A percentile compares a stretch with the other conserved stretches of the same genome.
Conservation (phyloP, 257 asterid genomes). For the Rhazya stricta region DNA sequence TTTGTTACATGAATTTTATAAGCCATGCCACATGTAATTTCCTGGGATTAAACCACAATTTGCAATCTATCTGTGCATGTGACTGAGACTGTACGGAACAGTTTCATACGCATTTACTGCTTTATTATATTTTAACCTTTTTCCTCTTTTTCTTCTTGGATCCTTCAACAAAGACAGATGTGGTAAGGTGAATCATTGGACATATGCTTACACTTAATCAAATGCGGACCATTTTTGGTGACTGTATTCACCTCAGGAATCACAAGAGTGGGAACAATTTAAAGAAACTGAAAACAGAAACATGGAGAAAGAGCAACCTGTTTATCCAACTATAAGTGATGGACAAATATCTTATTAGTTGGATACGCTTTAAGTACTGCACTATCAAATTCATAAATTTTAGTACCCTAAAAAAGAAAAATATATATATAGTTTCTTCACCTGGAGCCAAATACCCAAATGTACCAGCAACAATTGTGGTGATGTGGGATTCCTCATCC, state of each 20-base stretch:
- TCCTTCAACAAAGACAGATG: not conserved
- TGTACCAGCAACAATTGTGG: slow-evolving; percentile 96
- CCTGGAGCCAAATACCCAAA: slow-evolving; percentile 98
- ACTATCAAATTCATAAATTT: not conserved
- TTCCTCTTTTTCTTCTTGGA: not conserved
- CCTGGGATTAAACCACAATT: not conserved
- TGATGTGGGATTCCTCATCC: slow-evolving; percentile 95
- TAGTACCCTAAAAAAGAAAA: not conserved
- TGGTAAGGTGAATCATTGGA: not conserved
- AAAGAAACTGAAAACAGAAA: not conserved
- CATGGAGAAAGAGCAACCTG: not conserved
- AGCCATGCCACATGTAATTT: not conserved
- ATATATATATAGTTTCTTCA: slow-evolving; percentile 23
- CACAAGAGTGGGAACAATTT: not conserved
- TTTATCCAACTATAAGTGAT: not conserved
- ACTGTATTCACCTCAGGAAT: not conserved
- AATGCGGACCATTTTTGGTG: not conserved
- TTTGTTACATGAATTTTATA: not conserved
- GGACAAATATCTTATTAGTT: not conserved
- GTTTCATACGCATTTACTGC: not conserved
- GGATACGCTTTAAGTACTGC: not conserved
- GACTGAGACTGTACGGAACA: not conserved
- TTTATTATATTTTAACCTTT: not conserved
- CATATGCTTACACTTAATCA: not conserved
- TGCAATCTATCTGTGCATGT: not conserved